Evolutionary conservation across 1,139 yeast genomes (phyloP).

Genomic region (Yamadazyma diospyri): DNA sequence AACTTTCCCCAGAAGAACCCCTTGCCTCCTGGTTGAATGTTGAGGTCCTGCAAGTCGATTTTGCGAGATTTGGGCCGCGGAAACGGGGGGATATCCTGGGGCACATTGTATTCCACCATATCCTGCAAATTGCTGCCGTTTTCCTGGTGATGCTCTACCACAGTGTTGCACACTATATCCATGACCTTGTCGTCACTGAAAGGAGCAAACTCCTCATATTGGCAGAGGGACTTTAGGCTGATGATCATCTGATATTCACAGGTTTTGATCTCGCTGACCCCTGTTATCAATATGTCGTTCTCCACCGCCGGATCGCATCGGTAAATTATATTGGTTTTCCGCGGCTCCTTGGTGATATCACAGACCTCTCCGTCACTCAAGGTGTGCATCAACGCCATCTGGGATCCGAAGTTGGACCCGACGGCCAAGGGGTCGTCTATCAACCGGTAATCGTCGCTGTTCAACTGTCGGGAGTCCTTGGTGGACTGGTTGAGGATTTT

Average conservation of each 20-base stretch:
- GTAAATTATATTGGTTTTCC: slow-evolving; percentile 64
- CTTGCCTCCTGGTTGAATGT: slow-evolving; percentile 25
- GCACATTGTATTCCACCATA: slow-evolving; percentile 1
- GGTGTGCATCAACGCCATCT: slow-evolving; percentile 36
- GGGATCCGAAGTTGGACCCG: slow-evolving; percentile 27
- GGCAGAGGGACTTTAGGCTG: slow-evolving; percentile 58
- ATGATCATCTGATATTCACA: slow-evolving; percentile 70
- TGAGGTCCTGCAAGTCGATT: slow-evolving; percentile 26
- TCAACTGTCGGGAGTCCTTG: slow-evolving; percentile 16
- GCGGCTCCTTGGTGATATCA: slow-evolving; percentile 62
- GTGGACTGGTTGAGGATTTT: slow-evolving; percentile 18
- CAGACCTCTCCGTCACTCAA: slow-evolving; percentile 65
- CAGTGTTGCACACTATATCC: slow-evolving; percentile 41
- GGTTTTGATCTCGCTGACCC: slow-evolving; percentile 62
- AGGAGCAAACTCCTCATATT: slow-evolving; percentile 45
- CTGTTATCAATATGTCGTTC: slow-evolving; percentile 31
- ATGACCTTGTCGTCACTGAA: slow-evolving; percentile 28
- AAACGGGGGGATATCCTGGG: slow-evolving; percentile 10
- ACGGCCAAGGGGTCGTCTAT: slow-evolving; percentile 12
- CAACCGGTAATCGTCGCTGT: slow-evolving; percentile 10
- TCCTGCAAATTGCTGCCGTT: background rate
- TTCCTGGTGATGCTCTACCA: slow-evolving; percentile 17
- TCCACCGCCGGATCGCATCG: slow-evolving; percentile 51
- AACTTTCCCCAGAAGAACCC: slow-evolving; percentile 29
- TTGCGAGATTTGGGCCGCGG: slow-evolving; percentile 21